These are phyloP conservation scores for Forsythia suspensa DNA, from an alignment of 257 asterid species.

Conservation along the genomic window DNA sequence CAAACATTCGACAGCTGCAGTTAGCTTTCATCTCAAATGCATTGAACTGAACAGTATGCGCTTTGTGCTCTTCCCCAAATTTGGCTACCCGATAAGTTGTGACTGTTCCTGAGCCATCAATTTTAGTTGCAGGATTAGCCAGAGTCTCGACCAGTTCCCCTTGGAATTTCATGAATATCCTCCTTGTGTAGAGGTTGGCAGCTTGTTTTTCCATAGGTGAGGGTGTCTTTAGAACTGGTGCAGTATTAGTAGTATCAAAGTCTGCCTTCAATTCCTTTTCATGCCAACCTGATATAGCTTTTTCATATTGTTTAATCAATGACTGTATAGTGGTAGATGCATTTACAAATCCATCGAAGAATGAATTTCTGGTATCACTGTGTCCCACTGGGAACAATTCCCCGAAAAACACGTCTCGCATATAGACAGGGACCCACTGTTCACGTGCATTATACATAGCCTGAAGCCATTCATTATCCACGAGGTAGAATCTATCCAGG, in stretches of 20 bases:
- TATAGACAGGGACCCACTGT: constrained; percentile 79
- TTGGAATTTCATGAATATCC: constrained; percentile 75
- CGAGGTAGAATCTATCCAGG: constrained; percentile 44
- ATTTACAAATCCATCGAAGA: constrained; percentile 53
- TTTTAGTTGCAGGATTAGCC: constrained; percentile 71
- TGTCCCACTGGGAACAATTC: constrained; percentile 51
- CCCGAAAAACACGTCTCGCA: constrained; percentile 71
- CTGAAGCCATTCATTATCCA: constrained; percentile 75
- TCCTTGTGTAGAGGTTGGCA: constrained; percentile 70
- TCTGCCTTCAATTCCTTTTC: constrained; percentile 76
- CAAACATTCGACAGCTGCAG: constrained; percentile 81
- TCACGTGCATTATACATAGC: constrained; percentile 60
- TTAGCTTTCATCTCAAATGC: constrained; percentile 62
- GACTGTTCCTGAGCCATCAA: constrained; percentile 53
- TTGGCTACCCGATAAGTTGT: constrained; percentile 63
- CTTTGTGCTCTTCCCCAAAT: constrained; percentile 80
- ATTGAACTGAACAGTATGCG: constrained; percentile 61
- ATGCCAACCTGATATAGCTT: constrained; percentile 56
- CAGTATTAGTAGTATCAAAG: constrained; percentile 50
- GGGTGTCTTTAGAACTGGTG: constrained; percentile 69
- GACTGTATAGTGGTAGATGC: constrained; percentile 47
- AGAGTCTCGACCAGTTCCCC: constrained; percentile 82
- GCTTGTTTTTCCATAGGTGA: constrained; percentile 98
- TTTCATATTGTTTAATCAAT: constrained; percentile 64
- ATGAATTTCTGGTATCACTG: constrained; percentile 36